A percentile compares a stretch with the other conserved stretches of the same genome.
Conservation (phyloP, 352 stramenopile genomes). For the Phytophthora rubi region DNA sequence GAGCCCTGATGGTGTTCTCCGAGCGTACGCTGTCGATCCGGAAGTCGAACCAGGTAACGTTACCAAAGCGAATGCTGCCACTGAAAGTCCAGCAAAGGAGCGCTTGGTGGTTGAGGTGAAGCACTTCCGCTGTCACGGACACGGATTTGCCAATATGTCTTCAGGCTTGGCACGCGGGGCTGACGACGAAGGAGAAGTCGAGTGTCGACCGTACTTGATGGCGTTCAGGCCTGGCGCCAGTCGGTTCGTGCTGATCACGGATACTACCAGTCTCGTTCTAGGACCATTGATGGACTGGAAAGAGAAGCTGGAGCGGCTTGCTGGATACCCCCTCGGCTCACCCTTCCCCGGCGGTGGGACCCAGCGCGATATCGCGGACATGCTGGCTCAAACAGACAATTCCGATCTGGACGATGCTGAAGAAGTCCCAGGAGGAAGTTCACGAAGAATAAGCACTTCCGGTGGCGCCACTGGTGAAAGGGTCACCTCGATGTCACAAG, state of each 20-base stretch:
- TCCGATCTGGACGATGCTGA: constrained; percentile 17
- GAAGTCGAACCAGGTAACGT: background rate
- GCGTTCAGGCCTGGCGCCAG: constrained; percentile 56
- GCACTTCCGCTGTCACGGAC: constrained; percentile 56
- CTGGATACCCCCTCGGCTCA: constrained; percentile 4
- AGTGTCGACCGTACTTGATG: constrained; percentile 63
- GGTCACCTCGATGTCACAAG: background rate
- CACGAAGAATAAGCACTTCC: constrained; percentile 15
- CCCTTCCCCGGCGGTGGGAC: constrained; percentile 12
- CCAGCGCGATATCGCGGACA: constrained; percentile 31
- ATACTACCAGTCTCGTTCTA: constrained; percentile 44
- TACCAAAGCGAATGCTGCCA: background rate
- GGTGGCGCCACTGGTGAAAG: constrained; percentile 13
- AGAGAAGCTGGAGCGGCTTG: constrained; percentile 57
- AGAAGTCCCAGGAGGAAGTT: constrained; percentile 5
- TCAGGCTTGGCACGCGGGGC: constrained; percentile 9
- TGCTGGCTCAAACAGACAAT: constrained; percentile 22
- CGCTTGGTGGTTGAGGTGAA: constrained; percentile 53
- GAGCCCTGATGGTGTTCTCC: constrained; percentile 51
- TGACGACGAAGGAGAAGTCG: constrained; percentile 22
- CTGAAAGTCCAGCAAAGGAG: constrained; percentile 34
- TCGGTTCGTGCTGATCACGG: constrained; percentile 62
- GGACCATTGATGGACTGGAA: constrained; percentile 60
- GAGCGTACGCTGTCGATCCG: constrained; percentile 25
- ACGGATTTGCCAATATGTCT: constrained; percentile 34